A percentile compares a stretch with the other conserved stretches of the same genome.
These are phyloP conservation scores for Orbilia ellipsospora DNA, from an alignment of 2,329 filamentous ascomycete genomes.

Conservation along the genomic window DNA sequence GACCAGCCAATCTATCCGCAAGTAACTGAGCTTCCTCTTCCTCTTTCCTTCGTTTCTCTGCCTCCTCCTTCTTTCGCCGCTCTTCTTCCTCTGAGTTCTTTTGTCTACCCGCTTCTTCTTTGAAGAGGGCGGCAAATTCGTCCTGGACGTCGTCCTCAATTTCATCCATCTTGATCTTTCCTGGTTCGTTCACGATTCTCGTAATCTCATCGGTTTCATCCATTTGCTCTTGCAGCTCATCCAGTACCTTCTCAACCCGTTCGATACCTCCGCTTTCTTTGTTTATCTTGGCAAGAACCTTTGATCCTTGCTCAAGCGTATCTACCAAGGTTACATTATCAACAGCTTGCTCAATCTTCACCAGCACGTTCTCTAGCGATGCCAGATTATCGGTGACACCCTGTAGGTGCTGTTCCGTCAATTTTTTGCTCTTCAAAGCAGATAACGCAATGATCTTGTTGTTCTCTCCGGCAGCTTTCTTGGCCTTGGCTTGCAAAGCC, in stretches of 20 bases:
- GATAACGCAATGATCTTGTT: slow-evolving; percentile 80
- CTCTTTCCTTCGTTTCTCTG: slow-evolving; percentile 66
- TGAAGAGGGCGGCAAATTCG: slow-evolving; percentile 81
- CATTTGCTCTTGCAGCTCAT: slow-evolving; percentile 82
- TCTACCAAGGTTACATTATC: slow-evolving; percentile 85
- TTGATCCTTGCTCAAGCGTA: slow-evolving; percentile 81
- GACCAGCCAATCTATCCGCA: slow-evolving; percentile 62
- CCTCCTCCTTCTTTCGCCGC: slow-evolving; percentile 63
- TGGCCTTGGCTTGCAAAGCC: slow-evolving; percentile 69
- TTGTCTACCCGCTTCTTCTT: slow-evolving; percentile 67
- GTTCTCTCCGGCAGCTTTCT: slow-evolving; percentile 76
- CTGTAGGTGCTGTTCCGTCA: slow-evolving; percentile 78
- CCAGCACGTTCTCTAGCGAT: slow-evolving; percentile 84
- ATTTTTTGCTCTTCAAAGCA: slow-evolving; percentile 83
- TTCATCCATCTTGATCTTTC: slow-evolving; percentile 60
- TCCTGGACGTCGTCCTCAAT: slow-evolving; percentile 92
- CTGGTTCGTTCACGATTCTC: slow-evolving; percentile 76
- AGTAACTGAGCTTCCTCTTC: slow-evolving; percentile 64
- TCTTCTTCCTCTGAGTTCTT: slow-evolving; percentile 66
- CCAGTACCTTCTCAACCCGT: slow-evolving; percentile 79
- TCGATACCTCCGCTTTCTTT: slow-evolving; percentile 80
- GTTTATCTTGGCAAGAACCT: slow-evolving; percentile 78
- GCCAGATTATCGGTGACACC: slow-evolving; percentile 77
- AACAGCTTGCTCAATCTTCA: slow-evolving; percentile 84
- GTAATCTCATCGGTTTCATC: slow-evolving; percentile 83